Evolutionary conservation across 1,284 basidiomycete genomes (phyloP).

Genomic region (Ceratobasidium papillatum): DNA sequence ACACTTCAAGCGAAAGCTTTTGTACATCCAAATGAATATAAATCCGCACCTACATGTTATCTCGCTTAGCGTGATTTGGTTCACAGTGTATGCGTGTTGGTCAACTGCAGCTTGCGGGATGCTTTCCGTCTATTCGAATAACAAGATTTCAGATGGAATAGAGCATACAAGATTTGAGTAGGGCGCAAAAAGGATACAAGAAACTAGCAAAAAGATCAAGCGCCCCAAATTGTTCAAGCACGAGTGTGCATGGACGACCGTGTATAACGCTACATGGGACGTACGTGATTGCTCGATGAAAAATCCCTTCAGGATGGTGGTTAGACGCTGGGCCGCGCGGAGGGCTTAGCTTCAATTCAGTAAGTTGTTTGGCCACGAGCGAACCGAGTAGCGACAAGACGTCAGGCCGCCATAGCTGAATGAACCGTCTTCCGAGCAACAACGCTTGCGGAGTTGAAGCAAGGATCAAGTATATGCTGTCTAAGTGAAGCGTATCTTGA

Average conservation of each 20-base stretch:
- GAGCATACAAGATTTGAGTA: not conserved
- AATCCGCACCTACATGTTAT: not conserved
- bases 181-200: not conserved
- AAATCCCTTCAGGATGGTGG: slow-evolving; percentile 10
- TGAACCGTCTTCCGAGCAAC: slow-evolving; percentile 19
- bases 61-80: not conserved
- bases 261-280: slow-evolving; percentile 8
- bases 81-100: not conserved
- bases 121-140: not conserved
- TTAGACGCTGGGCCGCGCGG: not conserved
- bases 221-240: slow-evolving; percentile 2
- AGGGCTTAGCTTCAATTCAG: not conserved
- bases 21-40: not conserved
- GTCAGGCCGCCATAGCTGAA: slow-evolving; percentile 21
- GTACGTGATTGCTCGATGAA: not conserved
- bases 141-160: not conserved
- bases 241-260: not conserved
- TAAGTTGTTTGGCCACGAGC: slow-evolving; percentile 7
- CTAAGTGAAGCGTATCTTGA: slow-evolving; percentile 39
- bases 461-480: not conserved
- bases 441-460: slow-evolving; percentile 1
- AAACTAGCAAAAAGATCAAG: slow-evolving; percentile 10
- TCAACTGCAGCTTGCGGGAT: not conserved
- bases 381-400: slow-evolving; percentile 11
- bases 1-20: not conserved